Evolutionary conservation across 108 stramenopile species (phyloP), one percentile per base, ranked within the genome.

Genomic region (Craspedostauros australis): DNA sequence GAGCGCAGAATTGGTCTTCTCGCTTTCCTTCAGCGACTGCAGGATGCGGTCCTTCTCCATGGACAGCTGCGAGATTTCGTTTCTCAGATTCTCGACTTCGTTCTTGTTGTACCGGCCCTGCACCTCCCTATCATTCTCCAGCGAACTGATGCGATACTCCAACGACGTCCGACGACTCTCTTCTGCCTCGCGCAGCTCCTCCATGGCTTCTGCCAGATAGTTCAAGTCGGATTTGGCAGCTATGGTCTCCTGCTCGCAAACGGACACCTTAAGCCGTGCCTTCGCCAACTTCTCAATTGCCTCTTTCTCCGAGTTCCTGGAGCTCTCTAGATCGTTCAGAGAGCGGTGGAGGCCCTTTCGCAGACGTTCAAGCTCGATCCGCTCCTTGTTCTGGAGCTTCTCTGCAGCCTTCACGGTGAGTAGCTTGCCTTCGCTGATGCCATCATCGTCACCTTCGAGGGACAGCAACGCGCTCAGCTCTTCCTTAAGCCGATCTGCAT

Each of bases 171-270:
- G 54, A 33, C 66, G 53, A 21, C 72, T 69, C 15, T 75, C 80
- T 53, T 84, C 85, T 0, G 66, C 55, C 28, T 70, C 51, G 39
- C 78, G 73, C 23, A 81, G 39, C 11, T 84, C 82, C 36, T 91
- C 82, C 65, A 91, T 67, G 2, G 84, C 78, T 34, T 84, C 64
- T 18, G 72, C 62, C 62, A 91, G 57, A 31, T 70, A 65, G n/a
- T 60, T 60, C 23, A 91, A 50, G 55, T 86, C 84, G 16, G 66
- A 61, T 62, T 80, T 91, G 21, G 77, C 72, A 41, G 84, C 66
- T 28, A 72, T 53, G 21, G 84, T 52, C 46, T 91, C 88, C 43
- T 91, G 82, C 50, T 91, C 88, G 19, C 60, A 60, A 14, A 84
- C 65, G 5, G 82, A 73, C 16, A 70, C 65, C 29, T 79, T 77